Conservation (phyloP, 176 grass and related monocot species). For the Triticum urartu region DNA sequence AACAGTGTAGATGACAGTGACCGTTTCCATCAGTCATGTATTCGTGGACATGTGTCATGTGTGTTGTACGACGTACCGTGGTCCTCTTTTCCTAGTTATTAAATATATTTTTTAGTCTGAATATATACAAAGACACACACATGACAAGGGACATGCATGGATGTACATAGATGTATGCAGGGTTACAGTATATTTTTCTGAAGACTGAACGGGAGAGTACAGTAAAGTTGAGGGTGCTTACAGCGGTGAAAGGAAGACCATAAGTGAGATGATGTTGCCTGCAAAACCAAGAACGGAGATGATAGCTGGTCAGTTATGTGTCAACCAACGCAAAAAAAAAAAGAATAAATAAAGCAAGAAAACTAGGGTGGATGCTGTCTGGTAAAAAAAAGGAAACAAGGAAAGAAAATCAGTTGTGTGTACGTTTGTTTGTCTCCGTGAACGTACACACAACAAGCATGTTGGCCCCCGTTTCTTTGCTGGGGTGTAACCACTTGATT, state of each 20-base stretch:
- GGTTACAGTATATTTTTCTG: neutral
- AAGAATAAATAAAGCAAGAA: too few relatives aligned
- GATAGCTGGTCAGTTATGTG: neutral
- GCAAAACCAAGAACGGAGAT: constrained; percentile 19
- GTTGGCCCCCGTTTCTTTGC: neutral
- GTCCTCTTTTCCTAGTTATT: neutral
- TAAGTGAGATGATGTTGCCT: constrained; percentile 30
- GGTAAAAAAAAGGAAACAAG: neutral
- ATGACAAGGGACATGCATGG: neutral
- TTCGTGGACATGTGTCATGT: neutral
- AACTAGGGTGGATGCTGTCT: neutral
- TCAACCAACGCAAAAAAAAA: neutral
- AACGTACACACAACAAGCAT: constrained; percentile 33
- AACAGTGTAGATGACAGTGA: constrained; percentile 28
- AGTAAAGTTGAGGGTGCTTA: neutral
- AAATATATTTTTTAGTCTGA: neutral
- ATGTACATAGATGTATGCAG: neutral
- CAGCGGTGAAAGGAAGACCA: constrained; percentile 11
- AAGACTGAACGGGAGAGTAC: neutral
- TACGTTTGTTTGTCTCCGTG: neutral
- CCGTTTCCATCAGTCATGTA: neutral
- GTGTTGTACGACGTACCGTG: neutral
- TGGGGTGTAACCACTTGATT: constrained; percentile 21
- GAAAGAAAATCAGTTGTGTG: constrained; percentile 6
- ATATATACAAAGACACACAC: neutral